phyloP scores from a whole-genome alignment of 331 rosid genomes.

The Erythrophleum ivorense region DNA sequence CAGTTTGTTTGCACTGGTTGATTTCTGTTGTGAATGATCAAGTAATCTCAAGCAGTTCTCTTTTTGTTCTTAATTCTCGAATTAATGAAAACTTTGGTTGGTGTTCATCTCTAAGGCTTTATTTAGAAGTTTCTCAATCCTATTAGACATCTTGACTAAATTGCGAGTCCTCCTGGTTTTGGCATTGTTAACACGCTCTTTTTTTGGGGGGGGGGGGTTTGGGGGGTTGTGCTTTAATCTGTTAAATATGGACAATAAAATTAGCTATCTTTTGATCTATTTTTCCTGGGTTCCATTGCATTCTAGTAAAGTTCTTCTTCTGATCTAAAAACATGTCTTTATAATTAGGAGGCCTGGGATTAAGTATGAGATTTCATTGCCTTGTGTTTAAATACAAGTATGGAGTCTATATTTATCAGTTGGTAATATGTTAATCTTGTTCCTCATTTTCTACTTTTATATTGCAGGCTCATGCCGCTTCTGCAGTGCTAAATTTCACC shows the following conservation, averaged over 20 bases:
- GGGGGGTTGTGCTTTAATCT: neutral
- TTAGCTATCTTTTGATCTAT: constrained; percentile 13
- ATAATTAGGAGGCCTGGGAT: neutral
- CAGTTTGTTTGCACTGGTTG: neutral
- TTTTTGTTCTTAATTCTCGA: neutral
- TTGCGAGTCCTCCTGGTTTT: neutral
- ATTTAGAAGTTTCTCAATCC: neutral
- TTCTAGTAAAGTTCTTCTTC: constrained; percentile 19
- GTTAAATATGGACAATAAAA: too few species aligned
- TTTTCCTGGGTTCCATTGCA: neutral
- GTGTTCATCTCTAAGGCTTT: neutral
- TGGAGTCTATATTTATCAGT: constrained; percentile 26
- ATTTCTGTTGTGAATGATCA: neutral
- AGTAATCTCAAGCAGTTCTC: neutral
- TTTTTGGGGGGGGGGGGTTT: too few species aligned
- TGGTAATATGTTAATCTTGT: constrained; percentile 6
- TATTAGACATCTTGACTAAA: neutral
- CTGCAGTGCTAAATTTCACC: constrained; percentile 78
- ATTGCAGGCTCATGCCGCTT: constrained; percentile 82
- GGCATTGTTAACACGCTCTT: neutral
- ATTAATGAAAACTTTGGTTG: neutral
- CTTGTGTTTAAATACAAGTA: constrained; percentile 18
- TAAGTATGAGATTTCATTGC: neutral
- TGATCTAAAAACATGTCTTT: neutral
- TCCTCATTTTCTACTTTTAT: constrained; percentile 28